Base-by-base conservation (phyloP, 306 rosid species). In the Corylus avellana region DNA sequence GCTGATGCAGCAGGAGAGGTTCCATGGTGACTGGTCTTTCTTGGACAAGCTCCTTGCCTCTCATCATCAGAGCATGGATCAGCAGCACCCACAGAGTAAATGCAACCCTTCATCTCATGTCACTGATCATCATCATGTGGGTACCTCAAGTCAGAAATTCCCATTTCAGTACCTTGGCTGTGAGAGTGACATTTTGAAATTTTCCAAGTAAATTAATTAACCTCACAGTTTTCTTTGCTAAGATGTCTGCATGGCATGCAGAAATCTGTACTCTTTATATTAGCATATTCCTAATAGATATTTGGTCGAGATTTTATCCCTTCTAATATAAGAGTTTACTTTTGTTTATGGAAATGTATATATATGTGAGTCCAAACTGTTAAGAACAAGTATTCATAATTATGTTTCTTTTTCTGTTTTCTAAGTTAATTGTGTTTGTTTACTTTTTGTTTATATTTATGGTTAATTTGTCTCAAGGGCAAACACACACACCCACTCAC, bases 21-120 rank as follows among this genome's bases (percentile, higher is more conserved):
- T 87, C 75, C 72, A 44, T 64, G 89, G 90, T 49, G 97, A 92
- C 42, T 95, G 98, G 98, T 89, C 96, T 1, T 95, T 95, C 85
- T 89, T 92, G 92, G 97, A 92, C 76, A 95, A 93, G 87, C 88
- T 95, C 12, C 92, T 95, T 20, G 84, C 93, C 22, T 89, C 91
- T 14, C 75, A 82, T 51, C 74, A 83, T 39, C 83, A 82, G 17
- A 75, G 73, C 56, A 73, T 72, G n/a, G 76, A 80, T 6, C 87
- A 72, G 18, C 83, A 81, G 32, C 72, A 70, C 67, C 79, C 35
- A 32, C 35, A 83, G 64, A 70, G 71, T 83, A 85, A 87, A 73
- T 75, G 80, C 59, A 73, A 70, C 29, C 69, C 79, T 66, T 67
- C 82, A 29, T 69, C 71, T 61, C 85, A 77, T 51, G 72, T 70